Evolutionary conservation across 768 basidiomycete species (phyloP).

Genomic region (Collybia mongolica): DNA sequence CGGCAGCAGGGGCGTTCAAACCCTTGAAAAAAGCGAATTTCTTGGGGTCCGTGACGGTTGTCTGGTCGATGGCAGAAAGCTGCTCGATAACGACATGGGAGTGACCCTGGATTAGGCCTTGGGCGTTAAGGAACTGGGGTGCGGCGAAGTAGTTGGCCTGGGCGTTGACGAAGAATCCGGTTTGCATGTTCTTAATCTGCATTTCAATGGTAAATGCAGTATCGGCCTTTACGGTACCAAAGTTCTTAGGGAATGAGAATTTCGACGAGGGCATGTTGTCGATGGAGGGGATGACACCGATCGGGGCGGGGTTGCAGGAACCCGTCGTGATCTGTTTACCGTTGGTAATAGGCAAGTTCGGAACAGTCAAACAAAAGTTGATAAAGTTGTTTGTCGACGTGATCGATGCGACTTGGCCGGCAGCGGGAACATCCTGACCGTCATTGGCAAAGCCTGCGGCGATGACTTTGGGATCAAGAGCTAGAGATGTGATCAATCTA

Average conservation of each 20-base stretch:
- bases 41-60: constrained; percentile 43
- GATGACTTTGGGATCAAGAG: constrained; percentile 25
- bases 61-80: constrained; percentile 25
- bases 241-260: constrained; percentile 33
- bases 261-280: constrained; percentile 40
- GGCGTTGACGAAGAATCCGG: constrained; percentile 45
- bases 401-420: constrained; percentile 41
- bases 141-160: constrained; percentile 41
- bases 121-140: constrained; percentile 40
- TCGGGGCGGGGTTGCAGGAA: constrained; percentile 25
- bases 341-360: constrained; percentile 54
- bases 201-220: constrained; percentile 41
- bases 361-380: constrained; percentile 42
- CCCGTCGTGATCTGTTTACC: constrained; percentile 30
- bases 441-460: constrained; percentile 24
- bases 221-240: constrained; percentile 38
- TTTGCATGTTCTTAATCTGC: constrained; percentile 30
- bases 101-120: constrained; percentile 43
- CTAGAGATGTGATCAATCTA: constrained; percentile 2
- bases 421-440: constrained; percentile 23
- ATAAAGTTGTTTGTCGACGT: constrained; percentile 53
- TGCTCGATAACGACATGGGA: constrained; percentile 46
- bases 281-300: constrained; percentile 44
- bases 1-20: constrained; percentile 43
- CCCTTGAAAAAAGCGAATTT: constrained; percentile 69